These are phyloP conservation scores for Colletotrichum lini DNA, from an alignment of 2,329 filamentous ascomycete genomes.

Conservation along the genomic window DNA sequence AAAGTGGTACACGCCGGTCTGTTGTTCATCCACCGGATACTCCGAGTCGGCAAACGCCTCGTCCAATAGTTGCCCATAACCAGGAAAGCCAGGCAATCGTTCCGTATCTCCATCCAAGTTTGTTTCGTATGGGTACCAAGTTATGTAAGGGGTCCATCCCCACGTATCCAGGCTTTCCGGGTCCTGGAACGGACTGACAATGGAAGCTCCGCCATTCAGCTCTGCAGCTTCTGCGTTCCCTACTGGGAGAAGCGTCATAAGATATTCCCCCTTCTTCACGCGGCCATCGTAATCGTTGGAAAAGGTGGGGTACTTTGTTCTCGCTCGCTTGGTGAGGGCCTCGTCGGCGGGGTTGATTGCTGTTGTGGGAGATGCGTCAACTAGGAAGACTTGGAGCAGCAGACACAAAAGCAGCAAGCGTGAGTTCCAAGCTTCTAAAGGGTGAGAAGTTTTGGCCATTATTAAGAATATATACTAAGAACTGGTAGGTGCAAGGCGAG, in stretches of 20 bases:
- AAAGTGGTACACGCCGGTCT: not conserved
- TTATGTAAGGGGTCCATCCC: not conserved
- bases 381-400: not conserved
- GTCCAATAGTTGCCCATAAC: too few species aligned
- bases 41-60: not conserved
- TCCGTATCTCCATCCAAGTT: not conserved
- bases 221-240: not conserved
- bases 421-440: too few species aligned
- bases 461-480: too few species aligned
- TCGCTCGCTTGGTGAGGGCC: not conserved
- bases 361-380: not conserved
- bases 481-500: too few species aligned
- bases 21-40: not conserved
- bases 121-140: constrained; percentile 1
- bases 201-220: not conserved
- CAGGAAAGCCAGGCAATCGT: not conserved
- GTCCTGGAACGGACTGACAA: constrained; percentile 10
- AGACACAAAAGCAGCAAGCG: not conserved
- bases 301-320: constrained; percentile 6
- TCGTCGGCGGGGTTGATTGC: not conserved
- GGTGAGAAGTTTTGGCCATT: too few species aligned
- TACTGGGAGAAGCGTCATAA: constrained; percentile 6
- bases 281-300: not conserved
- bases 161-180: not conserved
- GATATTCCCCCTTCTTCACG: constrained; percentile 4